Percentiles rank a stretch among this genome's conserved stretches.
Evolutionary conservation across 2,329 filamentous ascomycete species (phyloP).

Genomic region (Ophiostoma piceae): DNA sequence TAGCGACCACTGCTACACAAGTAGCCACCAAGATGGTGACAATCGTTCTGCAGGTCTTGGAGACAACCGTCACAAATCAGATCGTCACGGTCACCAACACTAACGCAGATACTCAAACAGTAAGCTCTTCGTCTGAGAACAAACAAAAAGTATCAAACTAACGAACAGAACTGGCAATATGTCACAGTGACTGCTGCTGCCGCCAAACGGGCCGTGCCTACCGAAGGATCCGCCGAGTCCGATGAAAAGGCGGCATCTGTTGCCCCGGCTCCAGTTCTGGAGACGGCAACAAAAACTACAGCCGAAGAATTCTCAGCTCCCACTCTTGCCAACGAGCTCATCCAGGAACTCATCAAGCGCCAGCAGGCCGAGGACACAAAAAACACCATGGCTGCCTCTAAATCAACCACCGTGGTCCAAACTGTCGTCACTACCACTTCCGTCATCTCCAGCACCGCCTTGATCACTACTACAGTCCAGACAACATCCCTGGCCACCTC

Average conservation of each 20-base stretch:
- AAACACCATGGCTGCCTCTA: conserved; percentile 19
- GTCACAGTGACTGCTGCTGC: conserved; percentile 24
- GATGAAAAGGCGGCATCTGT: neutral
- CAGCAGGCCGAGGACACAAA: conserved; percentile 21
- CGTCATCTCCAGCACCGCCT: conserved; percentile 20
- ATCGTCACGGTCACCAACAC: conserved; percentile 26
- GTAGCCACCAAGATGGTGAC: conserved; percentile 25
- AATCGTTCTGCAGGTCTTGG: conserved; percentile 26
- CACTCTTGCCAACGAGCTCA: conserved; percentile 9
- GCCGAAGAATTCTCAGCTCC: neutral
- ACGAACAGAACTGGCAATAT: conserved; percentile 25
- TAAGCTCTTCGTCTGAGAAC: neutral
- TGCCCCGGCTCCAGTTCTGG: neutral
- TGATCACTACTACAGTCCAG: conserved; percentile 18
- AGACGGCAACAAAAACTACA: neutral
- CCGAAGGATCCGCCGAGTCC: neutral
- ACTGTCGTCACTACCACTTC: conserved; percentile 16
- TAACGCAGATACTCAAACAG: conserved; percentile 28
- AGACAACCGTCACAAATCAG: conserved; percentile 24
- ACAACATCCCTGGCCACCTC: conserved; percentile 13
- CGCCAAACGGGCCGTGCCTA: conserved; percentile 20
- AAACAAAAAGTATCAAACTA: neutral
- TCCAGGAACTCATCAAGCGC: neutral
- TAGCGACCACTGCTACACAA: conserved; percentile 20
- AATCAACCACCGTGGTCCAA: conserved; percentile 6